Conservation (phyloP, 306 rosid species). For the Prunus fruticosa region DNA sequence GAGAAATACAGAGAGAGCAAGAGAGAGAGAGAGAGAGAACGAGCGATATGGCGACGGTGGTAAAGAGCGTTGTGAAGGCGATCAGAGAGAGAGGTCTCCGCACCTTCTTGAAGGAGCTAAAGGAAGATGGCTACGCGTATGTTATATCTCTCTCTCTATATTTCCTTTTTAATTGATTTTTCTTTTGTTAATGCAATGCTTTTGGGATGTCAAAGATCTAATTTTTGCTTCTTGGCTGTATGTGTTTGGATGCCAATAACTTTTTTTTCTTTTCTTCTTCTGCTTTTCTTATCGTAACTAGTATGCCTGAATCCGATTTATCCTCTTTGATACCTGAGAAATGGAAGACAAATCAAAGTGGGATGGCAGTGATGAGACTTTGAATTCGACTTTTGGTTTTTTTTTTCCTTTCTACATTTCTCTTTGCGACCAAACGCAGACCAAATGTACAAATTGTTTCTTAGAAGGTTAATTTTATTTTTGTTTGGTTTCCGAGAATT, state of each 20-base stretch:
- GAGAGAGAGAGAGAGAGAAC: slow-evolving; percentile 8
- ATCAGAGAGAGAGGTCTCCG: slow-evolving; percentile 79
- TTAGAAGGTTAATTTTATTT: too few relatives aligned
- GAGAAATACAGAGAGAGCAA: background rate
- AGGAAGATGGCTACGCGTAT: slow-evolving; percentile 77
- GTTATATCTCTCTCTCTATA: background rate
- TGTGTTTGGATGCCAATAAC: background rate
- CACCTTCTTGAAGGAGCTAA: slow-evolving; percentile 56
- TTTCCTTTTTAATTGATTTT: background rate
- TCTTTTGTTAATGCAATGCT: slow-evolving; percentile 1
- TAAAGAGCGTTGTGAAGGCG: slow-evolving; percentile 53
- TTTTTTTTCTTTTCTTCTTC: background rate
- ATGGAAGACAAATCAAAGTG: background rate
- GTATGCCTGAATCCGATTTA: background rate
- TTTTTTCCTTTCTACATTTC: background rate
- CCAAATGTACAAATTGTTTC: background rate
- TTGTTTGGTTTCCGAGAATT: too few relatives aligned
- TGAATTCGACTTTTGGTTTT: background rate
- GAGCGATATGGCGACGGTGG: slow-evolving; percentile 75
- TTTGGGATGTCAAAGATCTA: slow-evolving; percentile 15
- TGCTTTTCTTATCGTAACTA: background rate
- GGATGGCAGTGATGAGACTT: background rate
- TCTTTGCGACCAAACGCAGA: background rate
- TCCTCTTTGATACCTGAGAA: background rate
- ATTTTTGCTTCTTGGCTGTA: background rate